Percentiles rank a stretch among this genome's conserved stretches.
Evolutionary conservation across 2,329 filamentous ascomycete species (phyloP).

Genomic region (Dryadomyces quercus-mongolicae): DNA sequence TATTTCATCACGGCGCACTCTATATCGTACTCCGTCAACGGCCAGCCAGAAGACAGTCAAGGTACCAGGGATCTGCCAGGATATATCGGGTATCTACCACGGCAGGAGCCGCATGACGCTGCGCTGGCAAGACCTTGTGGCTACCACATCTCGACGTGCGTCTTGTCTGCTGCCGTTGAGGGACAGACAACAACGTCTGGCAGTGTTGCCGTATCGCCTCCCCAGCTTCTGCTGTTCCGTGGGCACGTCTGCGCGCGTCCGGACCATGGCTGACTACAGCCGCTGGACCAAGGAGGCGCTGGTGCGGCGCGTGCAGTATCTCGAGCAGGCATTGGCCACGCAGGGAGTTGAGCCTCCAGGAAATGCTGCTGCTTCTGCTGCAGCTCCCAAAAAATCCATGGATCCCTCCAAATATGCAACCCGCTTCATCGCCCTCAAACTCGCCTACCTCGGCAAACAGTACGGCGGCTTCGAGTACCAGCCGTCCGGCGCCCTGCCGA

Average conservation of each 20-base stretch:
- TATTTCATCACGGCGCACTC: too few relatives aligned
- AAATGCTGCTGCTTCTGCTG: not conserved
- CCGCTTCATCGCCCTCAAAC: conserved; percentile 77
- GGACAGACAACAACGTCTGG: too few relatives aligned
- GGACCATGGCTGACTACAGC: conserved; percentile 10
- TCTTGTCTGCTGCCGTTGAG: not conserved
- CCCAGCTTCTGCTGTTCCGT: not conserved
- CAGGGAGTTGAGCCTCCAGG: not conserved
- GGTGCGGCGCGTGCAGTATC: conserved; percentile 18
- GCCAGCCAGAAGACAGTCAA: too few relatives aligned
- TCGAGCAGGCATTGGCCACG: conserved; percentile 6
- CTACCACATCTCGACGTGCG: not conserved
- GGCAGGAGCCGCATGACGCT: not conserved
- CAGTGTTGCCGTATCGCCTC: not conserved
- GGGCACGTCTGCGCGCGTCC: not conserved
- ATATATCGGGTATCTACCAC: too few relatives aligned
- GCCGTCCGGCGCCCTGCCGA: conserved; percentile 57
- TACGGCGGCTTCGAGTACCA: conserved; percentile 94
- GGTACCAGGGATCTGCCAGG: too few relatives aligned
- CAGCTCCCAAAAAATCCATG: conserved; percentile 27
- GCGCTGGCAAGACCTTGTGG: not conserved
- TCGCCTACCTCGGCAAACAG: conserved; percentile 81
- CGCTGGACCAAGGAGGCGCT: conserved; percentile 20
- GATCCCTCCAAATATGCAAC: conserved; percentile 74
- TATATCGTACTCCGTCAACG: too few relatives aligned